Evolutionary conservation across 2,329 filamentous ascomycete genomes (phyloP).

Genomic region (Ambrosiella xylebori): DNA sequence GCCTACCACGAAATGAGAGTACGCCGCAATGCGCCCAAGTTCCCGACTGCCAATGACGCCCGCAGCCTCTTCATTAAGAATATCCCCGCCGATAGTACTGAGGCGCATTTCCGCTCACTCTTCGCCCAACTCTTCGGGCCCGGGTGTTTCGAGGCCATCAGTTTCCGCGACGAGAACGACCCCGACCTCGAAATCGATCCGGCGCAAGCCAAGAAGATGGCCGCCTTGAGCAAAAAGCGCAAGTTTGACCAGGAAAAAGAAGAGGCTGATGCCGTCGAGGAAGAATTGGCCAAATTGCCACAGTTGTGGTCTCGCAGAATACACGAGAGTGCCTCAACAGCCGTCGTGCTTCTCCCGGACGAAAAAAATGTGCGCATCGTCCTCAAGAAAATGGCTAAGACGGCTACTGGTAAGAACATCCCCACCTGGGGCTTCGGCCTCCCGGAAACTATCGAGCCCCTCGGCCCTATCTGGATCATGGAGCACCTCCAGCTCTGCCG

Average conservation of each 20-base stretch:
- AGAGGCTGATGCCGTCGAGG: slow-evolving; percentile 41
- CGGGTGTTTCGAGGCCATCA: slow-evolving; percentile 59
- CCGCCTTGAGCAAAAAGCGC: slow-evolving; percentile 30
- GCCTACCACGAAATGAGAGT: slow-evolving; percentile 69
- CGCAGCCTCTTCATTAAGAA: slow-evolving; percentile 87
- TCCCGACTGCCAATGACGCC: slow-evolving; percentile 53
- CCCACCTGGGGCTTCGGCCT: slow-evolving; percentile 54
- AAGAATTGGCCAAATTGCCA: slow-evolving; percentile 47
- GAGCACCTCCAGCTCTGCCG: slow-evolving; percentile 55
- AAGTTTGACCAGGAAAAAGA: slow-evolving; percentile 25
- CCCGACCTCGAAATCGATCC: slow-evolving; percentile 20
- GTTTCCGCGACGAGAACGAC: slow-evolving; percentile 49
- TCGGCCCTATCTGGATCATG: slow-evolving; percentile 43
- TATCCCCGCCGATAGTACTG: slow-evolving; percentile 67
- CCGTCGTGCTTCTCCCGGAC: slow-evolving; percentile 72
- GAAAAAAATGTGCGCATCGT: slow-evolving; percentile 58
- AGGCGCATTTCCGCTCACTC: slow-evolving; percentile 55
- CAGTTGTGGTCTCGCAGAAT: slow-evolving; percentile 55
- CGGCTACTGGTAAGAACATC: slow-evolving; percentile 35
- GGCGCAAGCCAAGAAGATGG: slow-evolving; percentile 24
- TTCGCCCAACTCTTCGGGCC: slow-evolving; percentile 60
- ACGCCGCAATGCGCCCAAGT: slow-evolving; percentile 64
- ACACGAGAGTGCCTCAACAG: slow-evolving; percentile 57
- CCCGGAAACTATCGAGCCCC: slow-evolving; percentile 24
- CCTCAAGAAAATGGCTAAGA: slow-evolving; percentile 55